Percentiles rank a stretch among this genome's conserved stretches.
These are phyloP conservation scores for Pelargonium myrrhifolium DNA, from an alignment of 441 rosid species.

Conservation along the genomic window DNA sequence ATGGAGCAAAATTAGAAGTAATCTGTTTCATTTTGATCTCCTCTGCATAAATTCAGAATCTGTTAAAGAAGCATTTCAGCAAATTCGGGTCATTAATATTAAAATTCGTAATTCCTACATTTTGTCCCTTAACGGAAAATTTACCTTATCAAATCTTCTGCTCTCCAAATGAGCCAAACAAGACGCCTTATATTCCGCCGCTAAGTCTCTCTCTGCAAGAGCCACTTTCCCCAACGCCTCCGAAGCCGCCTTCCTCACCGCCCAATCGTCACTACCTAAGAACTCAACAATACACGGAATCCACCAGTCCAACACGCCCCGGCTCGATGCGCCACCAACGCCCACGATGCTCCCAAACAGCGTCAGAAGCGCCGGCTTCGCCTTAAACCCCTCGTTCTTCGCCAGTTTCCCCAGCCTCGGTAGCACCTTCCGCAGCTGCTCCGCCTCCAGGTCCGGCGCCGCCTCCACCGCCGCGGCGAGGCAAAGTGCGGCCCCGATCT, in stretches of 20 bases:
- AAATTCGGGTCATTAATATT: background rate
- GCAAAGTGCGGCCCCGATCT: conserved; percentile 74
- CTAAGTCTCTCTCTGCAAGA: conserved; percentile 47
- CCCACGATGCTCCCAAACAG: conserved; percentile 77
- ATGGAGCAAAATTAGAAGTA: background rate
- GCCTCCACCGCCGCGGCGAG: conserved; percentile 71
- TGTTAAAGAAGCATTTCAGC: background rate
- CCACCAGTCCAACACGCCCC: conserved; percentile 37
- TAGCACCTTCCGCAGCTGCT: conserved; percentile 36
- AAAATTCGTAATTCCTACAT: no score
- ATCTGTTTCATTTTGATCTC: background rate
- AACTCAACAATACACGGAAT: conserved; percentile 58
- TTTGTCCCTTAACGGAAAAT: background rate
- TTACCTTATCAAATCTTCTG: conserved; percentile 77
- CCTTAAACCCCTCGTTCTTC: conserved; percentile 58
- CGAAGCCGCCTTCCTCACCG: conserved; percentile 76
- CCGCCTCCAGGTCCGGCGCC: conserved; percentile 62
- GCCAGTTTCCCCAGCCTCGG: conserved; percentile 60
- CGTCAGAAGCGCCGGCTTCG: conserved; percentile 60
- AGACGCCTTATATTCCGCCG: conserved; percentile 55
- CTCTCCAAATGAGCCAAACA: conserved; percentile 61
- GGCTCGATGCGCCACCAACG: conserved; percentile 53
- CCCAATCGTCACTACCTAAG: conserved; percentile 69
- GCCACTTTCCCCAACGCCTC: conserved; percentile 75
- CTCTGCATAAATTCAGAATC: no score